Conservation (phyloP, 306 rosid species). For the Phaseolus lunatus region DNA sequence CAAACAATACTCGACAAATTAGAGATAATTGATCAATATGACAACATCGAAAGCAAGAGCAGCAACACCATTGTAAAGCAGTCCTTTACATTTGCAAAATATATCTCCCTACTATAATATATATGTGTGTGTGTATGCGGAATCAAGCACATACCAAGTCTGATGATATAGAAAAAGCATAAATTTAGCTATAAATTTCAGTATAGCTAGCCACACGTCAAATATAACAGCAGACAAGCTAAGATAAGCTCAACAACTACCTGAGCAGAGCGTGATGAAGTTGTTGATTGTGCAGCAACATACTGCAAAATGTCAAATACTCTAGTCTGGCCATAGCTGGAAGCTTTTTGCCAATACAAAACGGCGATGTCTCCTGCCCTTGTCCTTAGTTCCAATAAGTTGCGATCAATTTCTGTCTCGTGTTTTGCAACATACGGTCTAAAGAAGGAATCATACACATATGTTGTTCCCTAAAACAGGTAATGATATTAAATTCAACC, state of each 20-base stretch:
- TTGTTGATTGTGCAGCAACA: constrained; percentile 83
- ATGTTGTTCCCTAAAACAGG: constrained; percentile 72
- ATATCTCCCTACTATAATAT: constrained; percentile 15
- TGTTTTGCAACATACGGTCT: constrained; percentile 84
- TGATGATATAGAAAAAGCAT: neutral
- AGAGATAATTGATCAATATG: neutral
- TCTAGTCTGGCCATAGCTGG: constrained; percentile 83
- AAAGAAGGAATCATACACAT: constrained; percentile 89
- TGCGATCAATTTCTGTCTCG: constrained; percentile 84
- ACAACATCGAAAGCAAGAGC: constrained; percentile 7
- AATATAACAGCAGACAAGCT: constrained; percentile 10
- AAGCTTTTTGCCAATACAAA: constrained; percentile 79
- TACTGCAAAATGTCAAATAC: constrained; percentile 75
- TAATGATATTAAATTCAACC: constrained; percentile 11
- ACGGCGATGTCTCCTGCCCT: constrained; percentile 76
- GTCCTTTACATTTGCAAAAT: constrained; percentile 27
- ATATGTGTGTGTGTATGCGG: too few relatives aligned
- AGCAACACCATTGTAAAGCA: neutral
- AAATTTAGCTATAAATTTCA: neutral
- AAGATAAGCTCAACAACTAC: constrained; percentile 47
- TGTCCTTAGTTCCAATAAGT: constrained; percentile 74
- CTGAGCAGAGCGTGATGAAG: constrained; percentile 72
- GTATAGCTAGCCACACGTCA: constrained; percentile 17
- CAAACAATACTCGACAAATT: neutral
- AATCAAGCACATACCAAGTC: neutral